phyloP scores from a whole-genome alignment of 108 stramenopile species.

The Seminavis robusta region DNA sequence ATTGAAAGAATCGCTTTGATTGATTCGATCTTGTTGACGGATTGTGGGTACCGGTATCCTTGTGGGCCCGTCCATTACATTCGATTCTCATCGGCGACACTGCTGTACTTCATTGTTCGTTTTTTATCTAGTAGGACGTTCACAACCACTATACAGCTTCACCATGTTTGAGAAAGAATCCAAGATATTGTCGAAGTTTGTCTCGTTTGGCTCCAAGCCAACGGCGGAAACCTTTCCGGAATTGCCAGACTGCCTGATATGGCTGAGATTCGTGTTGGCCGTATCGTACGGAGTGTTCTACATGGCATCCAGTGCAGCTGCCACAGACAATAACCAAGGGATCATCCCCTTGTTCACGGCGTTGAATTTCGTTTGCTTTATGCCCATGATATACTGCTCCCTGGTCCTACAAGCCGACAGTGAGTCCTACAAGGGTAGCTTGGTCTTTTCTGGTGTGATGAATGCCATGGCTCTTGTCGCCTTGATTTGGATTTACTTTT shows the following conservation, averaged over 20 bases:
- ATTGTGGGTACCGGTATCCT: too few species aligned
- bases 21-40: too few species aligned
- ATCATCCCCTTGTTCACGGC: slow-evolving; percentile 44
- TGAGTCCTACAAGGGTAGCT: slow-evolving; percentile 40
- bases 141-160: too few species aligned
- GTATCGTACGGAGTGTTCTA: slow-evolving; percentile 39
- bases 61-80: too few species aligned
- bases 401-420: slow-evolving; percentile 38
- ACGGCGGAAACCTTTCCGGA: slow-evolving; percentile 58
- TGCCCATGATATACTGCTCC: slow-evolving; percentile 53
- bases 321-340: neutral
- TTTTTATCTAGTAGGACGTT: too few species aligned
- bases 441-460: slow-evolving; percentile 47
- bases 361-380: slow-evolving; percentile 55
- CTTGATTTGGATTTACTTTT: slow-evolving; percentile 58
- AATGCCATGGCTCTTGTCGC: slow-evolving; percentile 55
- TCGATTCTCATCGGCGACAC: too few species aligned
- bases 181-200: slow-evolving; percentile 19
- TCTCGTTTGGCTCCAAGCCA: slow-evolving; percentile 43
- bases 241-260: slow-evolving; percentile 41
- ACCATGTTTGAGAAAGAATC: too few species aligned
- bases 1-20: too few species aligned
- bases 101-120: too few species aligned
- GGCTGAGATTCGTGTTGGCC: slow-evolving; percentile 45
- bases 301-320: too few species aligned